Evolutionary conservation across 768 basidiomycete genomes (phyloP).

Genomic region (Guyanaporus albipodus): DNA sequence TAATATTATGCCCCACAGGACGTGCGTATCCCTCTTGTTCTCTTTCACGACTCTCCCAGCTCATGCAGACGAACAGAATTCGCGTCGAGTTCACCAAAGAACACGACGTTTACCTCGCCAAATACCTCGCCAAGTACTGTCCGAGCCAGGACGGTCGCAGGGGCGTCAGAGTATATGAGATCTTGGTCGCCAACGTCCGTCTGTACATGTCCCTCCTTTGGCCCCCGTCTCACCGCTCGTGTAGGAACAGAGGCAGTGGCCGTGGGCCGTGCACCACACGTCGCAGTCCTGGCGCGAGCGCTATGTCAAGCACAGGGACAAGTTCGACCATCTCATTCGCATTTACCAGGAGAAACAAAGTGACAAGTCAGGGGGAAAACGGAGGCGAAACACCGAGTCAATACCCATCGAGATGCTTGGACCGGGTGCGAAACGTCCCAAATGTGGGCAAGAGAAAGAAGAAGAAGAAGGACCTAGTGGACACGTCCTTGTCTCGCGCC

Average conservation of each 20-base stretch:
- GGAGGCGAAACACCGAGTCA: conserved; percentile 3
- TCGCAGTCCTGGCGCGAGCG: conserved; percentile 64
- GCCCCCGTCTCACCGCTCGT: background rate
- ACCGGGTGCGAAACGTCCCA: conserved; percentile 9
- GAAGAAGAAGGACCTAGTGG: background rate
- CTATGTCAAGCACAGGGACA: conserved; percentile 43
- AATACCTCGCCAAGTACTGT: conserved; percentile 49
- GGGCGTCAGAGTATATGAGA: conserved; percentile 44
- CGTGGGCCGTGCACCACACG: conserved; percentile 49
- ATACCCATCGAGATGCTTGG: background rate
- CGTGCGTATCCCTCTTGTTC: background rate
- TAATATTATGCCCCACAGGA: background rate
- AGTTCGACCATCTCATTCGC: conserved; percentile 43
- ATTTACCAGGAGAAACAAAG: conserved; percentile 36
- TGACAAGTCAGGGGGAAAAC: background rate
- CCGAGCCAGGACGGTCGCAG: conserved; percentile 39
- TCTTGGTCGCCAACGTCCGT: conserved; percentile 46
- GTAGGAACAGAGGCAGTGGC: conserved; percentile 43
- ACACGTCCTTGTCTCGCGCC: background rate
- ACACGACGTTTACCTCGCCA: conserved; percentile 42
- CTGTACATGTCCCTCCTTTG: background rate
- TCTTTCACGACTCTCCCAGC: background rate
- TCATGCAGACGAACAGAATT: conserved; percentile 6
- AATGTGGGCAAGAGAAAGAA: background rate
- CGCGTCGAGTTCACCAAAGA: conserved; percentile 33